Evolutionary conservation across 257 asterid species (phyloP).

Genomic region (Mitragyna speciosa): DNA sequence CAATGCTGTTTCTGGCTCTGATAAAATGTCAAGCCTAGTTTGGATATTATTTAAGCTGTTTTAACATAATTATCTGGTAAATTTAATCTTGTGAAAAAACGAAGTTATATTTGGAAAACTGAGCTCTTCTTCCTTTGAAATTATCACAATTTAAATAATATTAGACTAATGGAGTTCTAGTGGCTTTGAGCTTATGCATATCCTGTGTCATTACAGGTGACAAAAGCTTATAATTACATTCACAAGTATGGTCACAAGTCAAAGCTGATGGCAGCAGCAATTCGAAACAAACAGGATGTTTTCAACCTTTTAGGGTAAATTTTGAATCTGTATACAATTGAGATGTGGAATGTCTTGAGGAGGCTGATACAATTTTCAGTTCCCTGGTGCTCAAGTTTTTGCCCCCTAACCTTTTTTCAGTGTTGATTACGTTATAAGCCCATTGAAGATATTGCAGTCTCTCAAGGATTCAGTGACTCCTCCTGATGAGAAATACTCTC

Average conservation of each 20-base stretch:
- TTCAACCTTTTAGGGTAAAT: constrained; percentile 82
- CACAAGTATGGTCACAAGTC: constrained; percentile 80
- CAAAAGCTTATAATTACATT: constrained; percentile 88
- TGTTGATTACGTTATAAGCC: constrained; percentile 81
- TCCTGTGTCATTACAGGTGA: constrained; percentile 51
- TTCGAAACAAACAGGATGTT: constrained; percentile 90
- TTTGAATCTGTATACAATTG: constrained; percentile 1
- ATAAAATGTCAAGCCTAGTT: not conserved
- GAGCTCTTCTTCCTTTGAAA: not conserved
- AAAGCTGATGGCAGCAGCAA: constrained; percentile 92
- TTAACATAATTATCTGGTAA: not conserved
- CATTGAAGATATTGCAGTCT: constrained; percentile 89
- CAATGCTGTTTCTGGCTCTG: not conserved
- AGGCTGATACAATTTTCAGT: not conserved
- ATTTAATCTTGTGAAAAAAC: not conserved
- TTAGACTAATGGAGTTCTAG: not conserved
- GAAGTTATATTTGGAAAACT: not conserved
- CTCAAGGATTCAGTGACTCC: constrained; percentile 89
- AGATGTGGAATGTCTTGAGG: not conserved
- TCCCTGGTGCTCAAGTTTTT: constrained; percentile 8
- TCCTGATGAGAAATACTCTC: constrained; percentile 91
- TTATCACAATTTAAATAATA: no score
- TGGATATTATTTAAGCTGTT: not conserved
- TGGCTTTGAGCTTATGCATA: constrained; percentile 22
- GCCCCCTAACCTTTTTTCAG: constrained; percentile 37